Evolutionary conservation across 2,329 filamentous ascomycete genomes (phyloP).

Genomic region (Moelleriella libera): DNA sequence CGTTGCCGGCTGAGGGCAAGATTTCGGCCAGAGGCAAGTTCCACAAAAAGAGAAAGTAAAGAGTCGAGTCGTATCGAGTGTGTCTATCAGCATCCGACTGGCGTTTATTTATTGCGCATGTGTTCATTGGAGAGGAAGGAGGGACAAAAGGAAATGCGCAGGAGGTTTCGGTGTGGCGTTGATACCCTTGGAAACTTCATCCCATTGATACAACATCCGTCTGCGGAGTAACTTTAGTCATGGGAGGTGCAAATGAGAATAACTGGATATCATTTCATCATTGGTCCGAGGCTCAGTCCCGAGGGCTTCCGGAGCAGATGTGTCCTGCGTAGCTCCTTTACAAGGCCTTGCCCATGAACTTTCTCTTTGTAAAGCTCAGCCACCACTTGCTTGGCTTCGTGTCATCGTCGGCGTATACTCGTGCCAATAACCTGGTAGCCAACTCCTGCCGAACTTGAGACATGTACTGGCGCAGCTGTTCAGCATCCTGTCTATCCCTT

Average conservation of each 20-base stretch:
- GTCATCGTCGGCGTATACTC: constrained; percentile 73
- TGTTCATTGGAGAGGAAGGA: too few relatives aligned
- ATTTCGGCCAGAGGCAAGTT: constrained; percentile 74
- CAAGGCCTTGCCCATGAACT: constrained; percentile 96
- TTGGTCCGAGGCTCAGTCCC: too few relatives aligned
- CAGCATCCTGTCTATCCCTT: constrained; percentile 73
- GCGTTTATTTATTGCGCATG: too few relatives aligned
- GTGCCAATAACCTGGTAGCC: constrained; percentile 64
- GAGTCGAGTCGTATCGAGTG: neutral
- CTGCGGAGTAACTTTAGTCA: too few relatives aligned
- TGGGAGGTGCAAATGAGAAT: too few relatives aligned
- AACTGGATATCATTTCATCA: too few relatives aligned
- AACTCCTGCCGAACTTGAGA: constrained; percentile 89
- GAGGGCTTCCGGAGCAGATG: too few relatives aligned
- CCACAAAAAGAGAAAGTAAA: constrained; percentile 42
- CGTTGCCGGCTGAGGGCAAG: constrained; percentile 63
- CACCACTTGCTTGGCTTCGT: constrained; percentile 76
- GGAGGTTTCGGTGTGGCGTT: too few relatives aligned
- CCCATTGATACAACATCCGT: too few relatives aligned
- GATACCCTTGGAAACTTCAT: too few relatives aligned
- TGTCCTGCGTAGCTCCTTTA: constrained; percentile 20
- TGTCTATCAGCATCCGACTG: too few relatives aligned
- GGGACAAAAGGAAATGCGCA: too few relatives aligned
- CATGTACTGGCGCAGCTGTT: constrained; percentile 78
- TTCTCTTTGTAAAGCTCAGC: constrained; percentile 97